Base-by-base conservation (phyloP, 169 alveolate genomes). In the Plasmodium coatneyi region DNA sequence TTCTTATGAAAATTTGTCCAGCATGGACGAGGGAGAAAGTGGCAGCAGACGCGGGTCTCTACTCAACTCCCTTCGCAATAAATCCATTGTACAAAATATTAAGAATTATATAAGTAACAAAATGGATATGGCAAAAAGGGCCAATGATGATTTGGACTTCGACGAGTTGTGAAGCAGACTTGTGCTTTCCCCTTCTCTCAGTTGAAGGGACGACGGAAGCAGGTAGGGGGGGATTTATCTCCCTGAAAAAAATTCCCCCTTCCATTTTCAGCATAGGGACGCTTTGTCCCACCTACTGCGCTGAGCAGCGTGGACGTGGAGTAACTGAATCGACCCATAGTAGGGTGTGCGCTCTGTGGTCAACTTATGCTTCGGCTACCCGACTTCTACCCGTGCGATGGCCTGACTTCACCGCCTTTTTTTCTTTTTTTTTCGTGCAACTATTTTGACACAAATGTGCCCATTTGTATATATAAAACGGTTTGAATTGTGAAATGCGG, bases 71-170 rank as follows among this genome's bases (percentile, higher is more conserved):
- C 6, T 87, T 41, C 19, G 54, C 71, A 87, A 79, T 46, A 87
- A 87, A 87, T 60, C 56, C 49, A 30, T 87, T 76, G 94, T 87
- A n/a, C 74, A 76, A 80, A 87, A 87, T 56, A 87, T 87, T 79
- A 87, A 76, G 39, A 87, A 87, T 60, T 87, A 87, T 80, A 87
- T 87, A 56, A 87, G 83, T 39, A 87, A 87, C 74, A 87, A 87
- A 87, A 87, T 87, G 49, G 94, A 87, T 49, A 10, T 32, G 22
- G 49, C 22, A 32, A 76, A 79, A 87, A 19, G 32, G 54, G 46
- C 19, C 30, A 19, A 87, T 34, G 83, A 78, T 16, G 4, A 78
- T 32, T 25, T 34, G 36, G 66, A 87, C 49, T 41, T 22, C 34
- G 49, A 84, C 36, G 36, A 46, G 36, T 72, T 71, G 10, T 78